Evolutionary conservation across 2,329 filamentous ascomycete genomes (phyloP).

Genomic region (Beauveria australis): DNA sequence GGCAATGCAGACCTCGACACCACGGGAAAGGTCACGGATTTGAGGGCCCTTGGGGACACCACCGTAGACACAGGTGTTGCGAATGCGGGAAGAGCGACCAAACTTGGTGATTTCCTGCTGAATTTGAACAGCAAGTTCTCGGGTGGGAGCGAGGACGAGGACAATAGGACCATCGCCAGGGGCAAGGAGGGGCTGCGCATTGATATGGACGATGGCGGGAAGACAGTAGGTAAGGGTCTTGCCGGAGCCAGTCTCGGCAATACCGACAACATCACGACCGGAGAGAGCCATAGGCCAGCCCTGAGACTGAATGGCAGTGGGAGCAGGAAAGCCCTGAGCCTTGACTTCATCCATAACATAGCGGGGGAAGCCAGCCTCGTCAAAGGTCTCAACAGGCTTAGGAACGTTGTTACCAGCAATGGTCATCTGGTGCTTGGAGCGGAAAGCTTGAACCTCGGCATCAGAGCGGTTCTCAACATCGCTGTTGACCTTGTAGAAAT

Average conservation of each 20-base stretch:
- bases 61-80: constrained; percentile 98
- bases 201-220: constrained; percentile 98
- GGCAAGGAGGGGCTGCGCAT: constrained; percentile 91
- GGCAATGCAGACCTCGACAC: constrained; percentile 97
- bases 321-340: constrained; percentile 87
- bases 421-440: constrained; percentile 75
- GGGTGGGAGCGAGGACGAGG: constrained; percentile 88
- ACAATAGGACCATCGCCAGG: constrained; percentile 96
- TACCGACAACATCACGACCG: constrained; percentile 96
- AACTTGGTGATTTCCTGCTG: constrained; percentile 99
- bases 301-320: constrained; percentile 95
- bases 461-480: constrained; percentile 66
- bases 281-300: constrained; percentile 99
- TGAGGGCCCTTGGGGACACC: constrained; percentile 97
- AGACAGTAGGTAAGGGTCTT: constrained; percentile 99
- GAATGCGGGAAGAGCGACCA: constrained; percentile 92
- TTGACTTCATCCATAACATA: constrained; percentile 99
- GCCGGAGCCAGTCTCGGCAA: constrained; percentile 97
- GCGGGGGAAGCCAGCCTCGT: constrained; percentile 91
- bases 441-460: constrained; percentile 81
- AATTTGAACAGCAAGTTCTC: constrained; percentile 97
- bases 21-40: constrained; percentile 87
- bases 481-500: constrained; percentile 94
- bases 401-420: constrained; percentile 74
- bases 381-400: constrained; percentile 92